These are phyloP conservation scores for Raffaelea arxii DNA, from an alignment of 2,329 filamentous ascomycete species.

Conservation along the genomic window DNA sequence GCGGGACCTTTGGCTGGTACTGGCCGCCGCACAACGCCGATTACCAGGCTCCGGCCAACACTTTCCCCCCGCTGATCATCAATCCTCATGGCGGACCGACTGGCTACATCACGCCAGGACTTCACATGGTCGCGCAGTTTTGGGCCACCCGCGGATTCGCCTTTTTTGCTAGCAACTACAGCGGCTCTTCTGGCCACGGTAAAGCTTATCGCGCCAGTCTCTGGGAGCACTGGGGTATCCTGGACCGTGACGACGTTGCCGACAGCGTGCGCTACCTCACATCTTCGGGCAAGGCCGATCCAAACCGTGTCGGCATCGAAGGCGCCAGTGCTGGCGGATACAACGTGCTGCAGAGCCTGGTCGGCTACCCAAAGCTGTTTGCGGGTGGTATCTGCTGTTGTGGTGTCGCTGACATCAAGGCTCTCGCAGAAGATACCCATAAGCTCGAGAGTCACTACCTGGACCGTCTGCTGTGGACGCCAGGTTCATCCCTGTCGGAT, in stretches of 20 bases:
- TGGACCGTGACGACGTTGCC: constrained; percentile 40
- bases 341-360: constrained; percentile 38
- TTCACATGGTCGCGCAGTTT: constrained; percentile 37
- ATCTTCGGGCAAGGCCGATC: constrained; percentile 8
- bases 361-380: constrained; percentile 34
- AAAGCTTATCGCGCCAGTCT: constrained; percentile 38
- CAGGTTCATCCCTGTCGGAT: no score
- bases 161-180: constrained; percentile 40
- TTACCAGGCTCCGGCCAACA: constrained; percentile 25
- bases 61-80: constrained; percentile 39
- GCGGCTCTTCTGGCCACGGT: constrained; percentile 41
- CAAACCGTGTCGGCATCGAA: constrained; percentile 7
- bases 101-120: constrained; percentile 28
- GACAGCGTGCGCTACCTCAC: constrained; percentile 34
- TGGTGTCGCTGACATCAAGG: constrained; percentile 40
- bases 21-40: constrained; percentile 38
- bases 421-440: constrained; percentile 37
- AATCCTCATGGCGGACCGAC: constrained; percentile 44
- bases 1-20: constrained; percentile 30
- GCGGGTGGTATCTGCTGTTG: constrained; percentile 39
- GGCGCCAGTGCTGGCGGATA: constrained; percentile 45
- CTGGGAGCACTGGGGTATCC: constrained; percentile 38
- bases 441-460: constrained; percentile 47
- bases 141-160: constrained; percentile 45
- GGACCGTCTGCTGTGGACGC: constrained; percentile 27